These are phyloP conservation scores for Ogataea hybrid DNA, from an alignment of 1,139 yeast genomes.

Conservation along the genomic window DNA sequence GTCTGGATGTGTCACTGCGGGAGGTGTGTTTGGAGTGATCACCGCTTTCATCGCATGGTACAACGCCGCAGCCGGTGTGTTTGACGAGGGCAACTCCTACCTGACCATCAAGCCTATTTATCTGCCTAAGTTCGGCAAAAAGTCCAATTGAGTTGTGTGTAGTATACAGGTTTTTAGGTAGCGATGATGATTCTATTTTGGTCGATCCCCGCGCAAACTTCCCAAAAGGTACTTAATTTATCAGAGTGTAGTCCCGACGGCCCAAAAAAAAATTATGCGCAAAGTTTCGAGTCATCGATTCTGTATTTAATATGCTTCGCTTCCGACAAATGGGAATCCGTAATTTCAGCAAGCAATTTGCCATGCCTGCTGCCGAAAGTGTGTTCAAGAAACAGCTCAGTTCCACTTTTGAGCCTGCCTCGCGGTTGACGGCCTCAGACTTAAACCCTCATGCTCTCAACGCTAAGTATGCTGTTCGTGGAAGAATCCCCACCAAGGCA, in stretches of 20 bases:
- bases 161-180: background rate
- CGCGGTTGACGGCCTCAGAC: conserved; percentile 41
- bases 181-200: background rate
- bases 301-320: conserved; percentile 2
- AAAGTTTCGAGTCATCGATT: background rate
- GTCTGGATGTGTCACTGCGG: conserved; percentile 55
- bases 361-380: conserved; percentile 1
- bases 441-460: conserved; percentile 72
- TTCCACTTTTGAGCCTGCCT: conserved; percentile 28
- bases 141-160: conserved; percentile 3
- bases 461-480: conserved; percentile 96
- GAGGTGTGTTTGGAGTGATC: conserved; percentile 77
- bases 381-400: conserved; percentile 11
- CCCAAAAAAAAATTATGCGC: background rate
- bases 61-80: conserved; percentile 89
- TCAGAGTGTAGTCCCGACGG: background rate
- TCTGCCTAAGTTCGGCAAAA: conserved; percentile 26
- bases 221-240: background rate
- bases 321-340: background rate
- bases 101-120: conserved; percentile 51
- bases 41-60: conserved; percentile 85
- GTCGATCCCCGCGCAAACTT: conserved; percentile 9
- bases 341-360: background rate
- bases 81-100: conserved; percentile 69
- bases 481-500: conserved; percentile 88